Evolutionary conservation across 768 basidiomycete species (phyloP).

Genomic region (Tephrocybe sp.): DNA sequence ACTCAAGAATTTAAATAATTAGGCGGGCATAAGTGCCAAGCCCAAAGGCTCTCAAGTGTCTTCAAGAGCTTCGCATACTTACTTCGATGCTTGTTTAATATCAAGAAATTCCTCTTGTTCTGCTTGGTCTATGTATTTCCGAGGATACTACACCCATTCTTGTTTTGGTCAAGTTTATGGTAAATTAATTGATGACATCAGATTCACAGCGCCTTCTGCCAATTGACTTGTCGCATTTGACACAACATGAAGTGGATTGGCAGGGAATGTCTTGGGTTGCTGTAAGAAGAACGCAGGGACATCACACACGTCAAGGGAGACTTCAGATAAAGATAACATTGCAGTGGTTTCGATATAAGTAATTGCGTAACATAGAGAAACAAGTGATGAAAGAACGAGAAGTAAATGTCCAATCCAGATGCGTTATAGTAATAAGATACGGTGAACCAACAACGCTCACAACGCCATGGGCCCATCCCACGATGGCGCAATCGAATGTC

Average conservation of each 20-base stretch:
- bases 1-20: conserved; percentile 9
- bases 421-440: conserved; percentile 24
- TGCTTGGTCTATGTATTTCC: neutral
- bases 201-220: neutral
- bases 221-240: no score
- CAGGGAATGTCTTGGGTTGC: no score
- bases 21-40: no score
- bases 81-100: neutral
- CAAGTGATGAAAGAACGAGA: conserved; percentile 14
- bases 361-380: conserved; percentile 9
- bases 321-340: conserved; percentile 15
- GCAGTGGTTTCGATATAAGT: conserved; percentile 21
- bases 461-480: conserved; percentile 42
- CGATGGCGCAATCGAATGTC: conserved; percentile 23
- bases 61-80: no score
- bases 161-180: conserved; percentile 4
- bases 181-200: neutral
- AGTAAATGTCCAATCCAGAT: conserved; percentile 31
- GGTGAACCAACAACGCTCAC: conserved; percentile 25
- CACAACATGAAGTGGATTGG: neutral
- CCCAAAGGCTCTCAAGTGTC: no score
- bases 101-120: neutral
- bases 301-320: conserved; percentile 2
- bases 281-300: neutral
- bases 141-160: no score